These are phyloP conservation scores for Amphichorda felina DNA, from an alignment of 2,329 filamentous ascomycete genomes.

Conservation along the genomic window DNA sequence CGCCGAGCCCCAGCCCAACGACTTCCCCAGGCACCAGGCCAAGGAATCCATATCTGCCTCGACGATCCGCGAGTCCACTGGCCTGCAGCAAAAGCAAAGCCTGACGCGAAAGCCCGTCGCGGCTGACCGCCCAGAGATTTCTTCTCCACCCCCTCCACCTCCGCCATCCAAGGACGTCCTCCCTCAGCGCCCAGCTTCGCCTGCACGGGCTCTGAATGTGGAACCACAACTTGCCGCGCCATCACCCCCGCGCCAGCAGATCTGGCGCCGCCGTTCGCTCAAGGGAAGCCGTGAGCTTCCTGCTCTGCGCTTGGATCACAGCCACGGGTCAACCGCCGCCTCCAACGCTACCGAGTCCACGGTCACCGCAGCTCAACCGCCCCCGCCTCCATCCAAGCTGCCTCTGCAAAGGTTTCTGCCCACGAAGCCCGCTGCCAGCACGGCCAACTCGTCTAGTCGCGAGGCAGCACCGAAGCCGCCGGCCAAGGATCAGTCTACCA, in stretches of 20 bases:
- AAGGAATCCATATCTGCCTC: too few relatives aligned
- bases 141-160: constrained; percentile 10
- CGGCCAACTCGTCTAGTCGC: background rate
- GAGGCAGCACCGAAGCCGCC: constrained; percentile 5
- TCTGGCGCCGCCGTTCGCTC: constrained; percentile 39
- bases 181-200: constrained; percentile 5
- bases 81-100: background rate
- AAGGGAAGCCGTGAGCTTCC: constrained; percentile 34
- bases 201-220: background rate
- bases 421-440: background rate
- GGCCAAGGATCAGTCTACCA: constrained; percentile 10
- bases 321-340: constrained; percentile 37
- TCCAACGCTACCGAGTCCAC: constrained; percentile 9
- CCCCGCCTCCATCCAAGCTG: constrained; percentile 1
- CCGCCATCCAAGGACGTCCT: constrained; percentile 14
- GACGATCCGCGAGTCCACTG: too few relatives aligned
- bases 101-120: background rate
- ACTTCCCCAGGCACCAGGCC: constrained; percentile 9
- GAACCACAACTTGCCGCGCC: constrained; percentile 9
- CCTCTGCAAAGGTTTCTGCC: background rate
- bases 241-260: constrained; percentile 18
- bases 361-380: constrained; percentile 6
- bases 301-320: constrained; percentile 34
- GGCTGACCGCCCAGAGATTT: background rate
- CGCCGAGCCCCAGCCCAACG: constrained; percentile 10